A percentile compares a stretch with the other conserved stretches of the same genome.
Evolutionary conservation across 1,284 basidiomycete species (phyloP).

Genomic region (Tylopilus sp.): DNA sequence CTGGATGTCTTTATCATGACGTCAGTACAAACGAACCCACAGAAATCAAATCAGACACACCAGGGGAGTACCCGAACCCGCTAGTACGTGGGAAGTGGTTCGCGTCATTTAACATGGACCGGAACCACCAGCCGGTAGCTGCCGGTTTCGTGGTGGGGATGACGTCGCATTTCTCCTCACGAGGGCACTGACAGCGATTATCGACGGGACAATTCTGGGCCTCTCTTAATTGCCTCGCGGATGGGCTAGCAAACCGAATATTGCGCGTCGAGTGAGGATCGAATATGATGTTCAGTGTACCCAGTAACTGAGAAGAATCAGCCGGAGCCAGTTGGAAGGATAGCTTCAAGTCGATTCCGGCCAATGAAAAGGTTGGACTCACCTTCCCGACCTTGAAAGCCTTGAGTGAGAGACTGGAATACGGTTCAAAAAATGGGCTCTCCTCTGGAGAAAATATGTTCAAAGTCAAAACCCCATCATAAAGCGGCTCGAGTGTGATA

Average conservation of each 20-base stretch:
- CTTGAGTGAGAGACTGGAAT: conserved; percentile 3
- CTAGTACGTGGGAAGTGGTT: conserved; percentile 10
- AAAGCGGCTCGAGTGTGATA: neutral
- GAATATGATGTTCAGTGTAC: conserved; percentile 15
- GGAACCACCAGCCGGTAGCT: conserved; percentile 16
- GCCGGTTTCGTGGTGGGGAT: conserved; percentile 13
- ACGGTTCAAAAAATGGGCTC: neutral
- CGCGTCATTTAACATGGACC: neutral
- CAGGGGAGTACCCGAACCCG: conserved; percentile 2
- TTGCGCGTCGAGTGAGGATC: conserved; percentile 12
- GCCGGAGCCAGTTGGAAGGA: neutral
- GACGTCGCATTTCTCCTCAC: neutral
- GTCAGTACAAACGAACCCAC: neutral
- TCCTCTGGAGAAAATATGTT: conserved; percentile 5
- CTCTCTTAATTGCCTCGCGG: neutral
- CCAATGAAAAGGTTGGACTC: no score
- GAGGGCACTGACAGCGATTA: neutral
- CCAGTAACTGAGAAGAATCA: neutral
- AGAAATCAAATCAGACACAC: neutral
- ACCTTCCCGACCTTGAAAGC: neutral
- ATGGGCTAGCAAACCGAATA: conserved; percentile 8
- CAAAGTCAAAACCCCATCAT: conserved; percentile 10
- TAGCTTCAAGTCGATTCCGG: no score
- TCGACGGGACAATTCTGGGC: neutral
- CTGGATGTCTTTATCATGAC: conserved; percentile 7